phyloP scores from a whole-genome alignment of 2,329 filamentous ascomycete species.

The Penicillium oxalicum region DNA sequence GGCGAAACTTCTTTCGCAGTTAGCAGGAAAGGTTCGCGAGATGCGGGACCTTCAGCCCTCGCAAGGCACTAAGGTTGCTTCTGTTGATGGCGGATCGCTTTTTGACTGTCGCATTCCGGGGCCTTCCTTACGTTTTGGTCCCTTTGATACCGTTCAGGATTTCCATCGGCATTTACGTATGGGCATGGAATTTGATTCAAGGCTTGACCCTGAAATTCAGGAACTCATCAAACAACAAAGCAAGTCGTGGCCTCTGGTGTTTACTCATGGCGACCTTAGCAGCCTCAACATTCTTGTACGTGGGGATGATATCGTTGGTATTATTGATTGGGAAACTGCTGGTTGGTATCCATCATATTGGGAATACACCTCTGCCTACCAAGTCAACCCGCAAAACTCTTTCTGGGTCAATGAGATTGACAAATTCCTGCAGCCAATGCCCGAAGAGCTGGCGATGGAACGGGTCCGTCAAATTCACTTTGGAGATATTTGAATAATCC shows the following conservation, averaged over 20 bases:
- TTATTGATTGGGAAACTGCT: slow-evolving; percentile 39
- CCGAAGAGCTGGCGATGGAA: too few relatives aligned
- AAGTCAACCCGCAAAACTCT: slow-evolving; percentile 38
- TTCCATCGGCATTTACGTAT: slow-evolving; percentile 35
- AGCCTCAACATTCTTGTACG: slow-evolving; percentile 35
- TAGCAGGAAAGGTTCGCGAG: slow-evolving; percentile 24
- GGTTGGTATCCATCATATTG: slow-evolving; percentile 29
- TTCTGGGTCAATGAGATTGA: slow-evolving; percentile 38
- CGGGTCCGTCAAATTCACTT: too few relatives aligned
- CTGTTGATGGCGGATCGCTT: slow-evolving; percentile 28
- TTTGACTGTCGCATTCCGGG: slow-evolving; percentile 29
- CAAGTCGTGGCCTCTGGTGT: slow-evolving; percentile 28
- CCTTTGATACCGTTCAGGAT: slow-evolving; percentile 28
- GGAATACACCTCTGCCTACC: slow-evolving; percentile 33
- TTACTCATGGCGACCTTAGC: slow-evolving; percentile 37
- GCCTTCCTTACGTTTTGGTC: slow-evolving; percentile 23
- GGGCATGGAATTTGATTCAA: slow-evolving; percentile 25
- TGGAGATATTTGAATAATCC: too few relatives aligned
- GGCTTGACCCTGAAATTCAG: slow-evolving; percentile 22
- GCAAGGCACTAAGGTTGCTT: slow-evolving; percentile 22
- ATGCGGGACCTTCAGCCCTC: slow-evolving; percentile 28
- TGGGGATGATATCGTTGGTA: slow-evolving; percentile 32
- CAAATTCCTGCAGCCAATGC: slow-evolving; percentile 31
- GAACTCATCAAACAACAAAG: slow-evolving; percentile 31
- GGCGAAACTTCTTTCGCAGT: slow-evolving; percentile 31